A percentile compares a stretch with the other conserved stretches of the same genome.
Conservation (phyloP, 148 eudicot genomes). For the Amaranthus hypochondriacus region DNA sequence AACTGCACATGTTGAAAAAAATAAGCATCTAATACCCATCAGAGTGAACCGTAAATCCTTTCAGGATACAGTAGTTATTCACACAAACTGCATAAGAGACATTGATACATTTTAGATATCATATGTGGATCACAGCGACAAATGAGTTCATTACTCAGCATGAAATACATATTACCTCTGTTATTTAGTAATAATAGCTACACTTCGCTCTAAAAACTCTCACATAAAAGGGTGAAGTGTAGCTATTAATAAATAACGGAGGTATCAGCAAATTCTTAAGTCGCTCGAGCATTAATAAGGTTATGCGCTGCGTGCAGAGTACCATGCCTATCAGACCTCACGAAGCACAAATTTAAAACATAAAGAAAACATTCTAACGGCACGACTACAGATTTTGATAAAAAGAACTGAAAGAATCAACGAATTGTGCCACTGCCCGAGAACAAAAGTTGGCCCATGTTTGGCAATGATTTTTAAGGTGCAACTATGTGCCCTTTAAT, state of each 20-base stretch:
- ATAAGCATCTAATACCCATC: neutral
- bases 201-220: too few species aligned
- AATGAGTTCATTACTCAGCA: neutral
- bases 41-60: neutral
- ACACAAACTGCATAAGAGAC: neutral
- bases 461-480: neutral
- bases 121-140: neutral
- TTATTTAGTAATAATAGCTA: too few species aligned
- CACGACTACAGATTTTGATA: too few species aligned
- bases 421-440: neutral
- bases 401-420: neutral
- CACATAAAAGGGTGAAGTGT: too few species aligned
- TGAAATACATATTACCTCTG: neutral
- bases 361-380: too few species aligned
- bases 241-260: too few species aligned
- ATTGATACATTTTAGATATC: constrained; percentile 2
- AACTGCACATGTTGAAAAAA: constrained; percentile 58
- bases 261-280: too few species aligned
- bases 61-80: too few species aligned
- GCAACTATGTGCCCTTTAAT: neutral
- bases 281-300: too few species aligned
- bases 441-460: neutral
- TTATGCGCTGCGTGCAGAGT: too few species aligned
- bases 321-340: too few species aligned
- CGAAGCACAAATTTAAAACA: too few species aligned